Conservation (phyloP, 306 rosid genomes). For the Rosa multiflora region DNA sequence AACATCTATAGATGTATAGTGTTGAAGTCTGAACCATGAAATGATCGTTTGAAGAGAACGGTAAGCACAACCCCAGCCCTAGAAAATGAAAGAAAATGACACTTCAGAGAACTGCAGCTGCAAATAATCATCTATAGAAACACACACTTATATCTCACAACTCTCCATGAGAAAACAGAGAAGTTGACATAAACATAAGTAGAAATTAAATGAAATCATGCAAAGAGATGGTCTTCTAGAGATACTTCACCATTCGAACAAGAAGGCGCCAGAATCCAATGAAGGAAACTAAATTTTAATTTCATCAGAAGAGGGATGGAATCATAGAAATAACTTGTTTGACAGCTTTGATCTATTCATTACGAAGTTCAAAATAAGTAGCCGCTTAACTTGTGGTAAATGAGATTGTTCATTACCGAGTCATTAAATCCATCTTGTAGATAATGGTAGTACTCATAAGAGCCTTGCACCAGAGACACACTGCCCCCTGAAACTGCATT, state of each 20-base stretch:
- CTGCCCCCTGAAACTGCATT: slow-evolving; percentile 78
- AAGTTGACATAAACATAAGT: background rate
- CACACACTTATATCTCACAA: background rate
- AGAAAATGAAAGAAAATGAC: slow-evolving; percentile 30
- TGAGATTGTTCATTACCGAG: slow-evolving; percentile 60
- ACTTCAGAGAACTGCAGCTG: slow-evolving; percentile 18
- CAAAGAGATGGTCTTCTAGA: background rate
- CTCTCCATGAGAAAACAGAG: background rate
- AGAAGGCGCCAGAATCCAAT: background rate
- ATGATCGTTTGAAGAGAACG: slow-evolving; percentile 92
- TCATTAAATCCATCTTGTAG: slow-evolving; percentile 85
- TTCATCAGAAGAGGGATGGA: background rate
- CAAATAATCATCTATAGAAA: slow-evolving; percentile 1
- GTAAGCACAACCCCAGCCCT: slow-evolving; percentile 99
- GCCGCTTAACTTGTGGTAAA: background rate
- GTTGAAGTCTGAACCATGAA: slow-evolving; percentile 97
- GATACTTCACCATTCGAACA: background rate
- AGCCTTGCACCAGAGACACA: slow-evolving; percentile 80
- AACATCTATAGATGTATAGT: slow-evolving; percentile 79
- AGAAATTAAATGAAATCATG: background rate
- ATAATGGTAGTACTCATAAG: slow-evolving; percentile 89
- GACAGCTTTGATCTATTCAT: slow-evolving; percentile 9
- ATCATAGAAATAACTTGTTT: background rate
- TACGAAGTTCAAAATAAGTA: background rate
- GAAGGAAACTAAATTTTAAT: background rate